Evolutionary conservation across 2,329 filamentous ascomycete species (phyloP).

Genomic region (Monilinia fructicola): DNA sequence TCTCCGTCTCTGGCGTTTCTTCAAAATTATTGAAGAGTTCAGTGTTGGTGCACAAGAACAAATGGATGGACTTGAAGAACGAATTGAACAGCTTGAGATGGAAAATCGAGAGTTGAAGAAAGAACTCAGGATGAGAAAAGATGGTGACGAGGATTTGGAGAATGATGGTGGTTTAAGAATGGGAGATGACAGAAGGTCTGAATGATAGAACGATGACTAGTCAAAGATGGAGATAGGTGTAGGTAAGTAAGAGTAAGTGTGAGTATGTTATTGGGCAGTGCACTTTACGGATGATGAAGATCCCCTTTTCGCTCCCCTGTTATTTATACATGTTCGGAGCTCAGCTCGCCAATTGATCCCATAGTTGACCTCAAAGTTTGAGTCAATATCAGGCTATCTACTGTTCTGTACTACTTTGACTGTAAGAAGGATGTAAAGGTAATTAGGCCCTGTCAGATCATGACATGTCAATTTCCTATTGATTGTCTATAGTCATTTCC

Average conservation of each 20-base stretch:
- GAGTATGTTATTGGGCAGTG: neutral
- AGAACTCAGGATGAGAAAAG: constrained; percentile 30
- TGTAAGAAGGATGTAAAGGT: too few species aligned
- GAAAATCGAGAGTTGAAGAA: constrained; percentile 54
- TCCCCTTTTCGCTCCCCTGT: neutral
- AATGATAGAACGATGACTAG: neutral
- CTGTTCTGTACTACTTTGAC: neutral
- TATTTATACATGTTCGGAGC: neutral
- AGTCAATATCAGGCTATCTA: neutral
- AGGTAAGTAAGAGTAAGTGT: neutral
- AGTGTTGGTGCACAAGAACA: constrained; percentile 62
- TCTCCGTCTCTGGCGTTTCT: constrained; percentile 65
- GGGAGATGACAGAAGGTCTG: neutral
- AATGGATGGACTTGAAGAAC: constrained; percentile 56
- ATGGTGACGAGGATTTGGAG: constrained; percentile 27
- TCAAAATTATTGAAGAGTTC: constrained; percentile 70
- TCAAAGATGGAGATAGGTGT: neutral
- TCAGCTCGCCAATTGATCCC: neutral
- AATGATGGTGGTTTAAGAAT: constrained; percentile 5
- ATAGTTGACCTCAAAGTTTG: neutral
- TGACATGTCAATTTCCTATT: neutral
- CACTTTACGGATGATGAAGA: neutral
- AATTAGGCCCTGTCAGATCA: neutral
- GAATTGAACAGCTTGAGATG: constrained; percentile 52
- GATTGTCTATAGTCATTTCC: neutral